These are phyloP conservation scores for Stenogyne calaminthoides DNA, from an alignment of 305 asterid species.

Conservation along the genomic window DNA sequence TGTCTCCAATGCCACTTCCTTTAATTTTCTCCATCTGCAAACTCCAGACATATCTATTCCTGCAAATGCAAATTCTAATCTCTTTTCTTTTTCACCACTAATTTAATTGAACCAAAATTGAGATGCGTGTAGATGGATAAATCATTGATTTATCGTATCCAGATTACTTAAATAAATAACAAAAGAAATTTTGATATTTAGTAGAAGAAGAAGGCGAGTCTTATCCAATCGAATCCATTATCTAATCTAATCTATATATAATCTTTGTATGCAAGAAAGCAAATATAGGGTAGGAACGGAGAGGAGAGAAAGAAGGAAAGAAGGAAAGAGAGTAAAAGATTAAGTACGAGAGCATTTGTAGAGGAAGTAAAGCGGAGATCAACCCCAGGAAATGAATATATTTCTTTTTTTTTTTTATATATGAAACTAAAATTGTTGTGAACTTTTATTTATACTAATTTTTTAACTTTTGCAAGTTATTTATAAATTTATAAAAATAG, in stretches of 20 bases:
- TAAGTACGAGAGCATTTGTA: constrained; percentile 32
- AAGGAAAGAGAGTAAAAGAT: not conserved
- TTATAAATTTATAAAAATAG: too few species aligned
- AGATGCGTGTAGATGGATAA: not conserved
- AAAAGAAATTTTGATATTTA: not conserved
- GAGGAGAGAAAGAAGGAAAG: constrained; percentile 23
- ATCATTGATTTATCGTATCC: not conserved
- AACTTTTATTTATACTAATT: too few species aligned
- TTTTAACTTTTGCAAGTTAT: too few species aligned
- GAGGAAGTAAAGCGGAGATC: constrained; percentile 37
- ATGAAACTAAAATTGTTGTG: not conserved
- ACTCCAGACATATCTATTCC: constrained; percentile 46
- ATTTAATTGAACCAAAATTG: not conserved
- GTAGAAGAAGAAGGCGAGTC: not conserved
- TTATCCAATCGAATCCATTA: constrained; percentile 13
- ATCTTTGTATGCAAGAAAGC: constrained; percentile 30
- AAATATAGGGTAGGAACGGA: constrained; percentile 25
- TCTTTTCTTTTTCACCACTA: not conserved
- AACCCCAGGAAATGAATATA: not conserved
- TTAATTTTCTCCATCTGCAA: constrained; percentile 53
- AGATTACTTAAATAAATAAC: not conserved
- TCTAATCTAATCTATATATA: not conserved
- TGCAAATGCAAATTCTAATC: constrained; percentile 3
- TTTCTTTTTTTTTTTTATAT: not conserved
- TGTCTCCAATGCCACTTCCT: constrained; percentile 39